Conservation (phyloP, 2,329 filamentous ascomycete genomes). For the Curvularia sp. region DNA sequence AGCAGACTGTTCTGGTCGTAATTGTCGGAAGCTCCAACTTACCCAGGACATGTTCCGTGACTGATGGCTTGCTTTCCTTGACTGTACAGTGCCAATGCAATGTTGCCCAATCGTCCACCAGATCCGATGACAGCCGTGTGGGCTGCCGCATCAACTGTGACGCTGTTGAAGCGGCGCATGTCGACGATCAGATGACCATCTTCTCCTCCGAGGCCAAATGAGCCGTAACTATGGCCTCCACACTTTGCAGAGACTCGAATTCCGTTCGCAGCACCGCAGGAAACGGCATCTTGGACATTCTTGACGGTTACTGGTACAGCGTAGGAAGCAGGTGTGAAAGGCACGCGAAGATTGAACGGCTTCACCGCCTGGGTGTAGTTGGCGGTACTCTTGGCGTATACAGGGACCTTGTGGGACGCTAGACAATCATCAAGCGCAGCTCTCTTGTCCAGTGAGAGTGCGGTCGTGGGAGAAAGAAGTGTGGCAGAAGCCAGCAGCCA, state of each 20-base stretch:
- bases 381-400: conserved; percentile 29
- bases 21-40: conserved; percentile 23
- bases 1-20: background rate
- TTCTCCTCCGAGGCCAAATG: conserved; percentile 56
- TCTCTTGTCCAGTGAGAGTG: conserved; percentile 17
- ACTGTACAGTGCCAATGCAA: conserved; percentile 36
- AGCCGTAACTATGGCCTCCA: conserved; percentile 67
- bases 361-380: conserved; percentile 39
- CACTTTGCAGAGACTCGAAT: conserved; percentile 65
- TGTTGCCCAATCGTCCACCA: conserved; percentile 55
- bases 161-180: conserved; percentile 53
- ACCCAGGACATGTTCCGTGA: conserved; percentile 61
- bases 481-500: conserved; percentile 16
- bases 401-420: conserved; percentile 22
- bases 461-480: conserved; percentile 14
- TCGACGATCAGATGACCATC: conserved; percentile 57
- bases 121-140: conserved; percentile 54
- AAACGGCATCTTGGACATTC: conserved; percentile 62
- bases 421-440: conserved; percentile 31
- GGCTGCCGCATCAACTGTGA: conserved; percentile 50
- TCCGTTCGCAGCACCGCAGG: conserved; percentile 59
- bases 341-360: conserved; percentile 40
- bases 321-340: conserved; percentile 59
- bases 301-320: conserved; percentile 59
- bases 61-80: conserved; percentile 51